phyloP scores from a whole-genome alignment of 495 filamentous ascomycete species.

The Immersiella caudata region DNA sequence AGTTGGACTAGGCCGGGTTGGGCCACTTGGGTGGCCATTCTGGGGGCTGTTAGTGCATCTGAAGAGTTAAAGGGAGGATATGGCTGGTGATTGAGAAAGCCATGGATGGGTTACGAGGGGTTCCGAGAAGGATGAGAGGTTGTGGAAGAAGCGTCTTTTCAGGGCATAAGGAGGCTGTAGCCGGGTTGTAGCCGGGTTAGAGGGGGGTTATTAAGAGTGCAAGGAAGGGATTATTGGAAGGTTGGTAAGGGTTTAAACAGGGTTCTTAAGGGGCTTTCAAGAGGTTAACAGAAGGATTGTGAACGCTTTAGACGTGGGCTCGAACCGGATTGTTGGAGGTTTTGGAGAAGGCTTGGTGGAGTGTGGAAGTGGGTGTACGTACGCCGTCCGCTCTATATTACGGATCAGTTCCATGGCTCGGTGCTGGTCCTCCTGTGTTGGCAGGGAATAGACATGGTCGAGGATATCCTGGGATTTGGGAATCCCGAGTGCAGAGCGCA shows the following conservation, averaged over 20 bases:
- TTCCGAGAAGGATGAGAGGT: too few relatives aligned
- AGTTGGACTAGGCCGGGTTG: slow-evolving; percentile 75
- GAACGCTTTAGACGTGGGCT: too few relatives aligned
- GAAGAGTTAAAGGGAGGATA: background rate
- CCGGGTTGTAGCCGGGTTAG: too few relatives aligned
- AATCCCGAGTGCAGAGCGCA: slow-evolving; percentile 73
- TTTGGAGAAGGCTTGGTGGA: too few relatives aligned
- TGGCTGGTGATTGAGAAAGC: too few relatives aligned
- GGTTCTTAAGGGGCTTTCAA: too few relatives aligned
- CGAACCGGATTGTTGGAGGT: too few relatives aligned
- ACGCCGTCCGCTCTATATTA: slow-evolving; percentile 71
- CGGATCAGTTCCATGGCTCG: slow-evolving; percentile 72
- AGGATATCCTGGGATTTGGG: slow-evolving; percentile 77
- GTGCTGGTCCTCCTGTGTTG: slow-evolving; percentile 58
- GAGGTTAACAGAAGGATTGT: too few relatives aligned
- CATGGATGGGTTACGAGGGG: too few relatives aligned
- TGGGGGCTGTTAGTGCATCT: background rate
- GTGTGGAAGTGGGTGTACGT: background rate
- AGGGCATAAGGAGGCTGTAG: background rate
- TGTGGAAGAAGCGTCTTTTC: background rate
- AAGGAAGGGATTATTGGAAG: too few relatives aligned
- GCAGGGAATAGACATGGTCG: slow-evolving; percentile 77
- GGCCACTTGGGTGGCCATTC: slow-evolving; percentile 73
- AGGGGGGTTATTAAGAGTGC: too few relatives aligned
- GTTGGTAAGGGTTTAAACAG: too few relatives aligned